phyloP scores from a whole-genome alignment of 805 yeast species.

The Starmerella sp. region DNA sequence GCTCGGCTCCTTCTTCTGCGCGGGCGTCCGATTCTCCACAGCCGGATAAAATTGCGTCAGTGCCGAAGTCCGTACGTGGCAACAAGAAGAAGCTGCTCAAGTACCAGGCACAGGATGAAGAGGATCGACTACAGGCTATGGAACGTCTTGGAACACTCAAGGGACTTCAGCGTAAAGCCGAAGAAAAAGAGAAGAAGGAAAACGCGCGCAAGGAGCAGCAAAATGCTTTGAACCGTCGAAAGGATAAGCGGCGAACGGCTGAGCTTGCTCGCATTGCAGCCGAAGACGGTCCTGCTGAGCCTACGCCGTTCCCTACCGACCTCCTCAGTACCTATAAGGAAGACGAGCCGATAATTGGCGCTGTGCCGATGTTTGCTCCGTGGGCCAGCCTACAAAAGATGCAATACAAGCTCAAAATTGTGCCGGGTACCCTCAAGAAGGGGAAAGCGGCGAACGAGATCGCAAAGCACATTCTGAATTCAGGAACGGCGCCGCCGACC shows the following conservation, averaged over 20 bases:
- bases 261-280: slow-evolving; percentile 36
- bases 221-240: slow-evolving; percentile 30
- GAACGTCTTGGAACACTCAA: slow-evolving; percentile 76
- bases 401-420: slow-evolving; percentile 73
- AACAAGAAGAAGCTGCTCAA: slow-evolving; percentile 71
- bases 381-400: slow-evolving; percentile 68
- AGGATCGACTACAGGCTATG: slow-evolving; percentile 65
- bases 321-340: slow-evolving; percentile 25
- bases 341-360: slow-evolving; percentile 47
- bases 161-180: slow-evolving; percentile 33
- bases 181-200: slow-evolving; percentile 30
- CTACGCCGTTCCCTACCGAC: slow-evolving; percentile 37
- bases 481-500: slow-evolving; percentile 7
- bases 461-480: slow-evolving; percentile 40
- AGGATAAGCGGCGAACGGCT: slow-evolving; percentile 36
- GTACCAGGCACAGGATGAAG: slow-evolving; percentile 87
- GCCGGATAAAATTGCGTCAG: neutral
- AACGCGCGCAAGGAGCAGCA: slow-evolving; percentile 31
- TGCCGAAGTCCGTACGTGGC: slow-evolving; percentile 49
- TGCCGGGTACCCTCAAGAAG: slow-evolving; percentile 70
- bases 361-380: slow-evolving; percentile 85
- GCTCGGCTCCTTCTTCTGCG: neutral
- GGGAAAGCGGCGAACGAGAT: slow-evolving; percentile 75
- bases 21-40: neutral
- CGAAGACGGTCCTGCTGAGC: slow-evolving; percentile 27